phyloP scores from a whole-genome alignment of 192 early-diverging fungal genomes.

The Gaertneriomyces semiglobifer region DNA sequence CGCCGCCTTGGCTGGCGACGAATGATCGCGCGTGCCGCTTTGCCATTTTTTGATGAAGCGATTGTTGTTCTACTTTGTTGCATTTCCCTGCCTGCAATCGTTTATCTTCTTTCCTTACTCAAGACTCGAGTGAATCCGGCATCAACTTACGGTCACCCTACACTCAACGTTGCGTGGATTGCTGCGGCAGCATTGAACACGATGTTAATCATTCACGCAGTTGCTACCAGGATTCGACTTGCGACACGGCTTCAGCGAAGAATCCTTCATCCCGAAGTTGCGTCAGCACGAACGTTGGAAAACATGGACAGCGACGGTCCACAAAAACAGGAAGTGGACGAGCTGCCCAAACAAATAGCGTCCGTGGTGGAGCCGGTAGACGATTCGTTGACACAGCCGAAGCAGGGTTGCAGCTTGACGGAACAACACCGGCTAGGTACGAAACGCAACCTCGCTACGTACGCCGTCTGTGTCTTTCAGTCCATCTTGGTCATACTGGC shows the following conservation, averaged over 20 bases:
- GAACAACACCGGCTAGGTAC: no score
- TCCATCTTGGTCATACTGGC: background rate
- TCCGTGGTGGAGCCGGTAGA: background rate
- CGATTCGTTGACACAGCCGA: background rate
- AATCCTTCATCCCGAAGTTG: background rate
- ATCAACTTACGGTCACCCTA: slow-evolving; percentile 39
- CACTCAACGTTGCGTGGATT: slow-evolving; percentile 36
- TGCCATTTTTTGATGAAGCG: slow-evolving; percentile 35
- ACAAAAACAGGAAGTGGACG: background rate
- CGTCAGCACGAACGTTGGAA: slow-evolving; percentile 8
- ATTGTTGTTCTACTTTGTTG: slow-evolving; percentile 21
- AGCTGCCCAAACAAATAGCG: background rate
- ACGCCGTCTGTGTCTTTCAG: background rate
- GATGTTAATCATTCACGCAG: slow-evolving; percentile 23
- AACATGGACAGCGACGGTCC: background rate
- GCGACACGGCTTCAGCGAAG: slow-evolving; percentile 12
- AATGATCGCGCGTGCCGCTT: slow-evolving; percentile 14
- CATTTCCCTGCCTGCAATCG: slow-evolving; percentile 1
- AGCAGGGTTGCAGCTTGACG: background rate
- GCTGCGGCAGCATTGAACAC: slow-evolving; percentile 12
- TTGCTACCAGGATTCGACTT: slow-evolving; percentile 37
- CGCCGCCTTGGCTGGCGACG: slow-evolving; percentile 13
- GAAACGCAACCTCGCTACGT: background rate
- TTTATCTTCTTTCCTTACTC: slow-evolving; percentile 18
- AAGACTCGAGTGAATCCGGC: slow-evolving; percentile 36